Evolutionary conservation across 192 early-diverging fungal species (phyloP).

Genomic region (Thamnidium elegans): DNA sequence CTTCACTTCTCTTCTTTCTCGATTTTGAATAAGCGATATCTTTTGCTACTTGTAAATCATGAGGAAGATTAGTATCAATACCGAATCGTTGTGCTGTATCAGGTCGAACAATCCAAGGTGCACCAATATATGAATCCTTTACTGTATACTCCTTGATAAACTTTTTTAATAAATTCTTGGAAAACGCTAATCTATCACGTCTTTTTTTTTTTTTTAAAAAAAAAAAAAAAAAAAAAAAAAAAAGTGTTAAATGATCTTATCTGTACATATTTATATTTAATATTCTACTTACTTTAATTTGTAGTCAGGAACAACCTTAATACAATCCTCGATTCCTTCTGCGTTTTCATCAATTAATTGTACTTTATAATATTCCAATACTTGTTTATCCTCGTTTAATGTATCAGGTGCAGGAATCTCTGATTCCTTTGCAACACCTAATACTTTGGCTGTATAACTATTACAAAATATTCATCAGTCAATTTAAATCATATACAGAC

Average conservation of each 20-base stretch:
- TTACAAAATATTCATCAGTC: not conserved
- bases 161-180: conserved; percentile 69
- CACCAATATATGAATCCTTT: conserved; percentile 66
- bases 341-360: conserved; percentile 55
- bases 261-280: too few relatives aligned
- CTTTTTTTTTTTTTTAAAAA: conserved; percentile 25
- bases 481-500: not conserved
- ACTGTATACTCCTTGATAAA: conserved; percentile 64
- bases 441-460: conserved; percentile 46
- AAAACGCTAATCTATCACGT: conserved; percentile 61
- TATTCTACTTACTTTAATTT: conserved; percentile 35
- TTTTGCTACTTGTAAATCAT: conserved; percentile 15
- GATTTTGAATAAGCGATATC: conserved; percentile 22
- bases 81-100: conserved; percentile 45
- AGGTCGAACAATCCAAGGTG: conserved; percentile 66
- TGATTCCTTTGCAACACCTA: conserved; percentile 16
- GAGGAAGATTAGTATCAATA: conserved; percentile 28
- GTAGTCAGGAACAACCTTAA: conserved; percentile 34
- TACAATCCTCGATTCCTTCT: conserved; percentile 50
- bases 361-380: conserved; percentile 38
- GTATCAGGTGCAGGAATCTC: not conserved
- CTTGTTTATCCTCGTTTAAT: conserved; percentile 18
- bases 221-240: not conserved
- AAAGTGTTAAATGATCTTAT: not conserved
- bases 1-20: conserved; percentile 15